Conservation (phyloP, 352 stramenopile species). For the Phytophthora palmivora region DNA sequence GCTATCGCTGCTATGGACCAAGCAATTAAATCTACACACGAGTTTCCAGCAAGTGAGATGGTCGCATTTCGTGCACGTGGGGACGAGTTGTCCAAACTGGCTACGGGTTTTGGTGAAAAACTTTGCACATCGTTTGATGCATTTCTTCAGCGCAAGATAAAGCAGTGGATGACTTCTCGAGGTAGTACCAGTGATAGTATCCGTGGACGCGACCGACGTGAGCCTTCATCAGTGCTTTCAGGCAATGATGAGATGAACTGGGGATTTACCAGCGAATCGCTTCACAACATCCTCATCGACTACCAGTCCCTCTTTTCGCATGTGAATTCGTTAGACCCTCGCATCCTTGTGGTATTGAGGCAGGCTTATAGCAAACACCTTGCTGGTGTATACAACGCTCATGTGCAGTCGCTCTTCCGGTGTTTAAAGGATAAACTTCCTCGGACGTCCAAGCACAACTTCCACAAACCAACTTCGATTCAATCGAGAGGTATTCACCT, state of each 20-base stretch:
- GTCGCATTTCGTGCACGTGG: slow-evolving; percentile 56
- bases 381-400: slow-evolving; percentile 54
- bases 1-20: slow-evolving; percentile 55
- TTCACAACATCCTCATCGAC: slow-evolving; percentile 52
- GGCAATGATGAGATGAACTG: slow-evolving; percentile 66
- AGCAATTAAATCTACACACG: slow-evolving; percentile 63
- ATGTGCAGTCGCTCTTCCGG: slow-evolving; percentile 66
- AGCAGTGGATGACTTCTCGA: slow-evolving; percentile 31
- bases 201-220: slow-evolving; percentile 41
- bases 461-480: slow-evolving; percentile 63
- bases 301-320: slow-evolving; percentile 55
- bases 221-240: slow-evolving; percentile 27
- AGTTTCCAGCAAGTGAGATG: slow-evolving; percentile 76
- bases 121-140: slow-evolving; percentile 56
- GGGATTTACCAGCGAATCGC: slow-evolving; percentile 65
- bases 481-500: slow-evolving; percentile 69
- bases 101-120: slow-evolving; percentile 59
- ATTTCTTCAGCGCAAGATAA: slow-evolving; percentile 59
- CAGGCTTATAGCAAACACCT: slow-evolving; percentile 65
- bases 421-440: slow-evolving; percentile 71
- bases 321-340: slow-evolving; percentile 52
- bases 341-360: slow-evolving; percentile 42
- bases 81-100: slow-evolving; percentile 61
- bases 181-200: slow-evolving; percentile 3
- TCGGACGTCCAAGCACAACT: slow-evolving; percentile 52